A percentile compares a stretch with the other conserved stretches of the same genome.
These are phyloP conservation scores for Puccinia polysora DNA, from an alignment of 1,284 basidiomycete genomes.

Conservation along the genomic window DNA sequence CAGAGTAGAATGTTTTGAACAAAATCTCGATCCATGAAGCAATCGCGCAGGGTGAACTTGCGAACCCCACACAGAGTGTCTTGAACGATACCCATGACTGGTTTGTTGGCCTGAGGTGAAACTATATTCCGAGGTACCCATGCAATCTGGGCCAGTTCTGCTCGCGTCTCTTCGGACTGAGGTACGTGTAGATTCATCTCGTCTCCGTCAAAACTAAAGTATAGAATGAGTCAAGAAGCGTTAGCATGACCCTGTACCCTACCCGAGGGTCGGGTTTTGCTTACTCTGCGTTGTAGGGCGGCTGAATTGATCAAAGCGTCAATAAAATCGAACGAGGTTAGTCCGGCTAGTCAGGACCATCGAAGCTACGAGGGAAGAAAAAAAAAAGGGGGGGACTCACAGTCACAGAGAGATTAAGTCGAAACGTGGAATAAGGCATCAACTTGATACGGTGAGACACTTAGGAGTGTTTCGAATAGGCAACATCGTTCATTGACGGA, in stretches of 20 bases:
- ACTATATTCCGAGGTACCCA: constrained; percentile 99
- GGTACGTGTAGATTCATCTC: constrained; percentile 99
- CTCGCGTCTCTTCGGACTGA: constrained; percentile 97
- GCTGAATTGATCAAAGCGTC: constrained; percentile 54
- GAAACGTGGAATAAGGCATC: constrained; percentile 99
- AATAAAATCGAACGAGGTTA: constrained; percentile 44
- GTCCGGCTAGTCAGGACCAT: constrained; percentile 40
- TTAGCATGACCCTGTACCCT: constrained; percentile 38
- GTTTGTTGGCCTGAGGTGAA: constrained; percentile 98
- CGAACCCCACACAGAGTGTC: constrained; percentile 96
- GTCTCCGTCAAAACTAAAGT: constrained; percentile 83
- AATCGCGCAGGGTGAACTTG: constrained; percentile 92
- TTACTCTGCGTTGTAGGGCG: constrained; percentile 83
- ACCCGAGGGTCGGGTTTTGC: constrained; percentile 40
- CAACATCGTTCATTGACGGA: background rate
- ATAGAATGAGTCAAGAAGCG: constrained; percentile 23
- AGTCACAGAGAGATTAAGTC: constrained; percentile 84
- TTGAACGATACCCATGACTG: constrained; percentile 99
- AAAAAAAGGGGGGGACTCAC: constrained; percentile 58
- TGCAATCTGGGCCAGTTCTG: constrained; percentile 93
- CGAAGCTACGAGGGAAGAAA: constrained; percentile 30
- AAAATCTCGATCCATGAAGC: constrained; percentile 84
- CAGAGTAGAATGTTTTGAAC: constrained; percentile 97
- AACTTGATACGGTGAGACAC: constrained; percentile 95
- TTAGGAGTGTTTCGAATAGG: constrained; percentile 22